Percentiles rank a stretch among this genome's conserved stretches.
These are phyloP conservation scores for Sechiopsis laciniata DNA, from an alignment of 306 rosid genomes.

Conservation along the genomic window DNA sequence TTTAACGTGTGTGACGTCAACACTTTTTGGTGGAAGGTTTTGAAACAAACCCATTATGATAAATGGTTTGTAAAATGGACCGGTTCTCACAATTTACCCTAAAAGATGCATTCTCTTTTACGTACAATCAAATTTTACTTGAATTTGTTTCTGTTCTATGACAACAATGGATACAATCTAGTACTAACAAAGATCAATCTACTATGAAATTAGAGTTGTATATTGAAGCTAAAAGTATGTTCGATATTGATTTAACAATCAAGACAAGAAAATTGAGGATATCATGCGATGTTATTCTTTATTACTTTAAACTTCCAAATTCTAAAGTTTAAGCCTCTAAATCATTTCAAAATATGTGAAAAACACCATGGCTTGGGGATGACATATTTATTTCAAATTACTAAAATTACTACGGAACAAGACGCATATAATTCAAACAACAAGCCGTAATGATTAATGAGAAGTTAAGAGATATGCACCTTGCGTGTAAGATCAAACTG, in stretches of 20 bases:
- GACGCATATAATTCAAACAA: background rate
- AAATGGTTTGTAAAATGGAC: too few species aligned
- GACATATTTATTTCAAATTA: background rate
- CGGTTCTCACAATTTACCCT: too few species aligned
- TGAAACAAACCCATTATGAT: too few species aligned
- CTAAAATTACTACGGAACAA: background rate
- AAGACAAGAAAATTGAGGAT: background rate
- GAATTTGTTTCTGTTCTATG: too few species aligned
- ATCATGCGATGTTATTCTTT: background rate
- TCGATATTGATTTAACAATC: background rate
- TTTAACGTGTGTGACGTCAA: too few species aligned
- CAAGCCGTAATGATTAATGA: slow-evolving; percentile 2
- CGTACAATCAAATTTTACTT: too few species aligned
- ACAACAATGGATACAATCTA: too few species aligned
- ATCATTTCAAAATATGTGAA: background rate
- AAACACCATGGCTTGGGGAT: background rate
- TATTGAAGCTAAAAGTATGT: background rate
- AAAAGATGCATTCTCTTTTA: too few species aligned
- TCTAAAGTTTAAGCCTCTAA: background rate
- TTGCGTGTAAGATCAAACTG: slow-evolving; percentile 78
- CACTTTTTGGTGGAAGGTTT: too few species aligned
- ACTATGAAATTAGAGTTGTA: background rate
- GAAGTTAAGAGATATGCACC: slow-evolving; percentile 38
- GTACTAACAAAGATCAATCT: background rate
- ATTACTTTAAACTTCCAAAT: background rate